phyloP scores from a whole-genome alignment of 306 rosid genomes.

The Dalbergia cochinchinensis region DNA sequence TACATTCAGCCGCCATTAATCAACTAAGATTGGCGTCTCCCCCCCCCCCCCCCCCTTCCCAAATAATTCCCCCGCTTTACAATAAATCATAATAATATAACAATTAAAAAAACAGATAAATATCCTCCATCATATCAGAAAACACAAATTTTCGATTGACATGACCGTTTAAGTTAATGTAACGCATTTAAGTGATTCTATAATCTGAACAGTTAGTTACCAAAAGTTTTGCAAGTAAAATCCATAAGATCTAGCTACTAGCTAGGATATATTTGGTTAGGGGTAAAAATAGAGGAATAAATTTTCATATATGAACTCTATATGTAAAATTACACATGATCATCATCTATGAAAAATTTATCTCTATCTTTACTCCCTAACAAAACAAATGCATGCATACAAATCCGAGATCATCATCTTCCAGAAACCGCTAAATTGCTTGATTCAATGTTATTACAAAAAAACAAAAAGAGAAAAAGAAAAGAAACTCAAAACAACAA shows the following conservation, averaged over 20 bases:
- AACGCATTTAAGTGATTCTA: background rate
- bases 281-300: too few relatives aligned
- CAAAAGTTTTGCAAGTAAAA: background rate
- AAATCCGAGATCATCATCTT: background rate
- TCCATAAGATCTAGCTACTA: slow-evolving; percentile 10
- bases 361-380: too few relatives aligned
- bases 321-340: too few relatives aligned
- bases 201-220: background rate
- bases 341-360: too few relatives aligned
- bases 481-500: background rate
- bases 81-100: slow-evolving; percentile 10
- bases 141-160: background rate
- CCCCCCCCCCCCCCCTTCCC: too few relatives aligned
- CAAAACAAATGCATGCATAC: background rate
- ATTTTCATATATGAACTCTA: too few relatives aligned
- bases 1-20: background rate
- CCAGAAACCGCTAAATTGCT: background rate
- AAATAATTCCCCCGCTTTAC: slow-evolving; percentile 5
- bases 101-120: background rate
- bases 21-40: background rate
- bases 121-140: background rate
- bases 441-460: background rate
- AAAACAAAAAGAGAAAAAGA: background rate
- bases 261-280: too few relatives aligned
- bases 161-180: background rate